Evolutionary conservation across 192 early-diverging fungal genomes (phyloP).

Genomic region (Coemansia sp.): DNA sequence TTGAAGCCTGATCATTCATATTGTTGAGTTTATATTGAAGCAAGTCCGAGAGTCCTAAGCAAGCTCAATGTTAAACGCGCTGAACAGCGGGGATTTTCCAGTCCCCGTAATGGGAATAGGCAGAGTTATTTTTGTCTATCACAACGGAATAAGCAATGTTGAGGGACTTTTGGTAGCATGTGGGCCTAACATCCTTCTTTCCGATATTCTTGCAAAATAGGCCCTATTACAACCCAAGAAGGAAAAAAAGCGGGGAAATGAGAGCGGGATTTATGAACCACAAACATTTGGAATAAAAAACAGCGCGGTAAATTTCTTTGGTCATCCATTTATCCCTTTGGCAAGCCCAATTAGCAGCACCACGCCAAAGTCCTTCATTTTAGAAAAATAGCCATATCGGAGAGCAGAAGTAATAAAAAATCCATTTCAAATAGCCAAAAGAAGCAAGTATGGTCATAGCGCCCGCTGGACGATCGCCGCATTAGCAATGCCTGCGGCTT

Average conservation of each 20-base stretch:
- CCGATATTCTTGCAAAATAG: too few relatives aligned
- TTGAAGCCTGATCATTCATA: too few relatives aligned
- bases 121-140: too few relatives aligned
- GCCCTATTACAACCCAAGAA: not conserved
- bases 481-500: slow-evolving; percentile 84
- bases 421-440: not conserved
- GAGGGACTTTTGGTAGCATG: too few relatives aligned
- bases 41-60: not conserved
- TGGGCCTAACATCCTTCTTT: too few relatives aligned
- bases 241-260: not conserved
- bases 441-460: slow-evolving; percentile 14
- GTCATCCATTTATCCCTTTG: not conserved
- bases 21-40: not conserved
- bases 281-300: not conserved
- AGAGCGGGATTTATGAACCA: not conserved
- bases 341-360: too few relatives aligned
- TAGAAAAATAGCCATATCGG: not conserved
- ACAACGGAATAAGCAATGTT: too few relatives aligned
- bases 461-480: slow-evolving; percentile 79
- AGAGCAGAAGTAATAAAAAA: not conserved
- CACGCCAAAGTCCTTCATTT: not conserved
- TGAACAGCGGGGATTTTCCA: not conserved
- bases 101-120: too few relatives aligned
- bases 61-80: not conserved
- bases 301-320: slow-evolving; percentile 16